Base-by-base conservation (phyloP, 768 basidiomycete genomes). In the Rhodosporidiobolus sp. region DNA sequence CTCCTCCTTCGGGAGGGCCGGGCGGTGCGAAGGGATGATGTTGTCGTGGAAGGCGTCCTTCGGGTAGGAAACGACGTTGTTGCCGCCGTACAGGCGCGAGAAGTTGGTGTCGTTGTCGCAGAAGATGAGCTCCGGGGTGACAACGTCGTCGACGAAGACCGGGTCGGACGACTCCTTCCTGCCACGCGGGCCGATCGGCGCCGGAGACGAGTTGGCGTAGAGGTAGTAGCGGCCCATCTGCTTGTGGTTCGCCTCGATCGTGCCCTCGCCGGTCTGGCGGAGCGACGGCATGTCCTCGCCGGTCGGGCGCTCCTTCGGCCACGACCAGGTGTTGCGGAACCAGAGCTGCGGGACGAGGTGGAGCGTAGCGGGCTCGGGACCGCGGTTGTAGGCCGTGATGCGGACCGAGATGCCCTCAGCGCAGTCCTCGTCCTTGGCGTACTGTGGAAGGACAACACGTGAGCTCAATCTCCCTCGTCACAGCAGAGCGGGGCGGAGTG, bases 21-120 rank as follows among this genome's bases (percentile, higher is more conserved):
- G 90, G 53, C 91, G 88, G 81, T 98, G 95, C 10, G 85, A 85
- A 2, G 88, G 88, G 75, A 99, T 89, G 80, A 99, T 92, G 80
- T 98, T 92, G 81, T 99, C 94, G 78, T 99, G 95, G 85, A 99
- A 99, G 19, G 90, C 94, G 79, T 99, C 96, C 83, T 99, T 99
- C 78, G 91, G 90, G 78, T 88, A 94, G 4, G 86, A 85, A 0
- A 88, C 88, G 63, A 86, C 84, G 83, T 99, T 99, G 76, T 88
- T 84, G 12, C 91, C 94, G 30, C 89, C 90, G 80, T 97, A 99
- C 34, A 99, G 85, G 65, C 96, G 87, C 79, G 85, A 85, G 80
- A 89, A 95, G 84, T 99, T 99, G 72, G 95, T 96, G 80, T 98
- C 91, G 81, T 98, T 99, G 78, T 97, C 95, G 22, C 94, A 94